phyloP scores from a whole-genome alignment of 257 asterid species.

The Solanum pinnatisectum region DNA sequence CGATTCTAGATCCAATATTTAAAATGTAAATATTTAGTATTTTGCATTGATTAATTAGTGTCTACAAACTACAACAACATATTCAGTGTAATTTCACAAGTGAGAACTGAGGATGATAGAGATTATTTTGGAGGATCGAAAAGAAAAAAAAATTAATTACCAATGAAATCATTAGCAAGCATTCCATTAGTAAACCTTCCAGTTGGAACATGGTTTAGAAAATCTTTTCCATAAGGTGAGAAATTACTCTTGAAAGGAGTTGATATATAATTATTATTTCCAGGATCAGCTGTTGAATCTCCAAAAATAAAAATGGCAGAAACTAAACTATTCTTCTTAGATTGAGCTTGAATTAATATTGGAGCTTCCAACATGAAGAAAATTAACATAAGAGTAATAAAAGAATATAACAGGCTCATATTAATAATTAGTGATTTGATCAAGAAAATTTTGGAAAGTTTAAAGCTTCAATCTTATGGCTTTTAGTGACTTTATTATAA shows the following conservation, averaged over 20 bases:
- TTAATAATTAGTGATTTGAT: neutral
- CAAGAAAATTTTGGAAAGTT: neutral
- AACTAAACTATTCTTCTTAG: neutral
- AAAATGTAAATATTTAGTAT: too few relatives aligned
- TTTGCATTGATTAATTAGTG: too few relatives aligned
- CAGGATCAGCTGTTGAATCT: conserved; percentile 78
- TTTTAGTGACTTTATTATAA: neutral
- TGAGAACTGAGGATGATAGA: too few relatives aligned
- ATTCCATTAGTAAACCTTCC: conserved; percentile 79
- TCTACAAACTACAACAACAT: too few relatives aligned
- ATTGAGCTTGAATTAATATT: neutral
- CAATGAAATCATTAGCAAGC: conserved; percentile 54
- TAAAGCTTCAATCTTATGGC: neutral
- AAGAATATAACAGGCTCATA: neutral
- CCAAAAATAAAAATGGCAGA: conserved; percentile 58
- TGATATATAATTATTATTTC: conserved; percentile 53
- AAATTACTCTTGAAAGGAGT: conserved; percentile 53
- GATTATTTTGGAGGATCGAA: fast-evolving
- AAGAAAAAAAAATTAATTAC: conserved; percentile 10
- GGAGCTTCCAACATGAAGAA: neutral
- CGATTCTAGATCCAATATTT: neutral
- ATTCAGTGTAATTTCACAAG: too few relatives aligned
- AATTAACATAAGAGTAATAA: neutral
- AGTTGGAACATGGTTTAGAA: conserved; percentile 37
- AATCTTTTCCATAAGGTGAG: conserved; percentile 68